A percentile compares a stretch with the other conserved stretches of the same genome.
phyloP scores from a whole-genome alignment of 2,329 filamentous ascomycete genomes.

The Colletotrichum musae region DNA sequence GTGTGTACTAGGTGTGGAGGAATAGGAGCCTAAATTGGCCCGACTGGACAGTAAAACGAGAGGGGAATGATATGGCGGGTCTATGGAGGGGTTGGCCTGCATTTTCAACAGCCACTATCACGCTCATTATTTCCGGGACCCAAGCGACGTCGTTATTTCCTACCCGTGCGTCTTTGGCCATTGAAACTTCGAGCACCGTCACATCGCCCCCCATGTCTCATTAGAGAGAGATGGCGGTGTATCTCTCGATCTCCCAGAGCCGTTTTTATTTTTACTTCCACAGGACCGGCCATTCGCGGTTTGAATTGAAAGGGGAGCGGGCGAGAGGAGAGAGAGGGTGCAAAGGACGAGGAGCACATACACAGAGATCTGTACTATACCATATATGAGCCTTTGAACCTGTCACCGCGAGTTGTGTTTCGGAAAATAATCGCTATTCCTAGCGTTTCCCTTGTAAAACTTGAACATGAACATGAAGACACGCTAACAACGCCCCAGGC shows the following conservation, averaged over 20 bases:
- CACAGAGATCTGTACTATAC: conserved; percentile 18
- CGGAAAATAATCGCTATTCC: too few species aligned
- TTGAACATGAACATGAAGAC: too few species aligned
- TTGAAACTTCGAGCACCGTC: background rate
- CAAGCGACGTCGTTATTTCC: conserved; percentile 11
- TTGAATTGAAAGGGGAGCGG: background rate
- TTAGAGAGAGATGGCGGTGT: background rate
- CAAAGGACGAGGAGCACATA: background rate
- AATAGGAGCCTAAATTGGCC: too few species aligned
- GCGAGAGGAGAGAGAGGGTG: background rate
- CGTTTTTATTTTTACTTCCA: background rate
- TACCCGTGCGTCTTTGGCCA: background rate
- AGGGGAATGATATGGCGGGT: background rate
- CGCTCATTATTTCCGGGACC: conserved; percentile 17
- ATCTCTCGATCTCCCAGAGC: background rate
- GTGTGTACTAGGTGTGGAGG: conserved; percentile 45
- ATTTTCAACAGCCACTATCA: conserved; percentile 8
- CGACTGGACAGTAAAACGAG: too few species aligned
- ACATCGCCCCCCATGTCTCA: background rate
- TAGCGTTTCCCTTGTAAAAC: too few species aligned
- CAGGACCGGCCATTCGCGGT: conserved; percentile 4
- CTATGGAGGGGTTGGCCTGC: background rate
- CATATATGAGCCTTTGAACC: background rate
- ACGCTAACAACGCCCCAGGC: too few species aligned
- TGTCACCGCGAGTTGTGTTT: too few species aligned